phyloP scores from a whole-genome alignment of 345 rosid genomes.

The Syzygium aqueum region DNA sequence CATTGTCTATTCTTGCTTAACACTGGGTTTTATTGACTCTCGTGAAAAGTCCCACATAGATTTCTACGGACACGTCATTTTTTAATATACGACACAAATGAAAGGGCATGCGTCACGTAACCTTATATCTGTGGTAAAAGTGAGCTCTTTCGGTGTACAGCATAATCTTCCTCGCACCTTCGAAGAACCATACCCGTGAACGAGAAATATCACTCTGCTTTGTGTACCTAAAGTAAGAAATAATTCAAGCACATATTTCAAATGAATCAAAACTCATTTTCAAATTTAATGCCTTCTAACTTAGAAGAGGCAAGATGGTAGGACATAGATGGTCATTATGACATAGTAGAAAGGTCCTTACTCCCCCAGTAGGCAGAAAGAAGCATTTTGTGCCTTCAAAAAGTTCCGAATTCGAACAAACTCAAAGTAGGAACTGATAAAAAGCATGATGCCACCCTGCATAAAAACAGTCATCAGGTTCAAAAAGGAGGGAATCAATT shows the following conservation, averaged over 20 bases:
- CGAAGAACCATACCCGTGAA: constrained; percentile 65
- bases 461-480: neutral
- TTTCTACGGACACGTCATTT: neutral
- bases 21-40: neutral
- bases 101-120: neutral
- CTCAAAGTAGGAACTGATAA: constrained; percentile 80
- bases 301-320: neutral
- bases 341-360: constrained; percentile 26
- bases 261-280: neutral
- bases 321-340: neutral
- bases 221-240: constrained; percentile 40
- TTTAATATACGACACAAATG: neutral
- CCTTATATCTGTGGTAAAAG: constrained; percentile 90
- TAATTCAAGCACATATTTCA: neutral
- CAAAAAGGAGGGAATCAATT: neutral
- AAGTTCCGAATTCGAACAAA: constrained; percentile 75
- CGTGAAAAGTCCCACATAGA: neutral
- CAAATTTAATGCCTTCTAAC: neutral
- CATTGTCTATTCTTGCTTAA: neutral
- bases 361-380: constrained; percentile 88
- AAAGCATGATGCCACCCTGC: constrained; percentile 87
- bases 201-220: constrained; percentile 68
- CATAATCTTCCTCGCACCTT: constrained; percentile 64
- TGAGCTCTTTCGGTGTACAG: constrained; percentile 87
- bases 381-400: constrained; percentile 78